These are phyloP conservation scores for Dactylellina leptospora DNA, from an alignment of 2,329 filamentous ascomycete species.

Conservation along the genomic window DNA sequence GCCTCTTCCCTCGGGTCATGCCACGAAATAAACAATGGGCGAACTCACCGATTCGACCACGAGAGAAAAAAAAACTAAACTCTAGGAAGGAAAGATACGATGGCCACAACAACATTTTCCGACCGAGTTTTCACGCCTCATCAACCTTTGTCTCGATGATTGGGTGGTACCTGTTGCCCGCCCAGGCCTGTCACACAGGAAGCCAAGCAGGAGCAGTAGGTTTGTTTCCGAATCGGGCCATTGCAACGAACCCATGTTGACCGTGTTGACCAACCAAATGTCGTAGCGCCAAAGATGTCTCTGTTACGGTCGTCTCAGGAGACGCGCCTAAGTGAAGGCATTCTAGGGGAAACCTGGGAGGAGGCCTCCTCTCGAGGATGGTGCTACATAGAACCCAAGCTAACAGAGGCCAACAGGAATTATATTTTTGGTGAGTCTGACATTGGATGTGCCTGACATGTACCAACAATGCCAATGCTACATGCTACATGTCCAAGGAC, in stretches of 20 bases:
- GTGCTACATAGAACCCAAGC: too few relatives aligned
- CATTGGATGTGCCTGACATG: too few relatives aligned
- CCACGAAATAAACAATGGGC: conserved; percentile 5
- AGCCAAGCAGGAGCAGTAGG: conserved; percentile 40
- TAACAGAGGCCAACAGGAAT: too few relatives aligned
- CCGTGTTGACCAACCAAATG: conserved; percentile 19
- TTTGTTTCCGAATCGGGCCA: conserved; percentile 6
- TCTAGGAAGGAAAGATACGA: too few relatives aligned
- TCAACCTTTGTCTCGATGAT: conserved; percentile 2
- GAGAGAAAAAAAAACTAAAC: too few relatives aligned
- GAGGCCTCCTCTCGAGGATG: too few relatives aligned
- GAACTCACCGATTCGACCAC: too few relatives aligned
- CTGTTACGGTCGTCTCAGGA: conserved; percentile 30
- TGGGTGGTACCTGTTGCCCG: too few relatives aligned
- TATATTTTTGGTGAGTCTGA: not conserved
- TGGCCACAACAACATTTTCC: too few relatives aligned
- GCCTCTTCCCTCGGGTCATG: not conserved
- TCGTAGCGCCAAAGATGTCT: not conserved
- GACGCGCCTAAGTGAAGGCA: conserved; percentile 44
- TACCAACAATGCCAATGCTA: not conserved
- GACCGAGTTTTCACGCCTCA: not conserved
- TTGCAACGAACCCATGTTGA: conserved; percentile 9
- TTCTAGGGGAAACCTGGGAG: too few relatives aligned
- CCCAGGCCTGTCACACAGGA: conserved; percentile 27
- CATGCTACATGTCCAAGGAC: not conserved